A percentile compares a stretch with the other conserved stretches of the same genome.
Evolutionary conservation across 768 basidiomycete genomes (phyloP).

Genomic region (Mycena sanguinolenta): DNA sequence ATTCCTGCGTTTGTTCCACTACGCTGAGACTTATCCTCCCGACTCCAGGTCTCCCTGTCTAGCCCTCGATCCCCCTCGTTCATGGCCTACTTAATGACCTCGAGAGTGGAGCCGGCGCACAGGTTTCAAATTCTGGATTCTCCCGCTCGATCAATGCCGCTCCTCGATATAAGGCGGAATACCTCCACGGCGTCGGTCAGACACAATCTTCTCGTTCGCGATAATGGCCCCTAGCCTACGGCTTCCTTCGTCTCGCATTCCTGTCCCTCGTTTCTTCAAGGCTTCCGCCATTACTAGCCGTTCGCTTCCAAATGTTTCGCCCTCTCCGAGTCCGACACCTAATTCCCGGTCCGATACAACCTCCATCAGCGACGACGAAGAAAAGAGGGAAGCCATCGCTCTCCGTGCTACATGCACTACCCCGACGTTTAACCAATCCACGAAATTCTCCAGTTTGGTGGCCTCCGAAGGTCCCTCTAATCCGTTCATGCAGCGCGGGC

Average conservation of each 20-base stretch:
- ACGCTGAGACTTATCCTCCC: too few species aligned
- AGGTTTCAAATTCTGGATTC: slow-evolving; percentile 15
- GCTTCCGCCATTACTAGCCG: slow-evolving; percentile 9
- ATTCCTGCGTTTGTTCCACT: too few species aligned
- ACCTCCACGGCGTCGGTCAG: background rate
- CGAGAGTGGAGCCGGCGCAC: background rate
- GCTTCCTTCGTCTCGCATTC: slow-evolving; percentile 1
- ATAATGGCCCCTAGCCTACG: slow-evolving; percentile 6
- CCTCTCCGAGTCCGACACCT: background rate
- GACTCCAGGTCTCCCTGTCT: slow-evolving; percentile 1
- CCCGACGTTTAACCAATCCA: slow-evolving; percentile 30
- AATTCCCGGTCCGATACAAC: background rate
- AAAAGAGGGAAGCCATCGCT: background rate
- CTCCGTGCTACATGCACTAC: slow-evolving; percentile 22
- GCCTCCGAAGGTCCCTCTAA: background rate
- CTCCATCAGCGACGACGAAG: background rate
- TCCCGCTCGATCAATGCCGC: slow-evolving; percentile 10
- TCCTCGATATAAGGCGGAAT: background rate
- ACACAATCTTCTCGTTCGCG: background rate
- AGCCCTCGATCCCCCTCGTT: background rate
- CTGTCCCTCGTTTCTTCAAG: slow-evolving; percentile 21
- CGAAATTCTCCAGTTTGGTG: slow-evolving; percentile 15
- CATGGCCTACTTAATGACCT: background rate
- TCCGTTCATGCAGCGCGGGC: slow-evolving; percentile 18
- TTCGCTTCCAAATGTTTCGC: background rate